Evolutionary conservation across 1,284 basidiomycete species (phyloP), one percentile per base, ranked within the genome.

Genomic region (Melampsora americana): DNA sequence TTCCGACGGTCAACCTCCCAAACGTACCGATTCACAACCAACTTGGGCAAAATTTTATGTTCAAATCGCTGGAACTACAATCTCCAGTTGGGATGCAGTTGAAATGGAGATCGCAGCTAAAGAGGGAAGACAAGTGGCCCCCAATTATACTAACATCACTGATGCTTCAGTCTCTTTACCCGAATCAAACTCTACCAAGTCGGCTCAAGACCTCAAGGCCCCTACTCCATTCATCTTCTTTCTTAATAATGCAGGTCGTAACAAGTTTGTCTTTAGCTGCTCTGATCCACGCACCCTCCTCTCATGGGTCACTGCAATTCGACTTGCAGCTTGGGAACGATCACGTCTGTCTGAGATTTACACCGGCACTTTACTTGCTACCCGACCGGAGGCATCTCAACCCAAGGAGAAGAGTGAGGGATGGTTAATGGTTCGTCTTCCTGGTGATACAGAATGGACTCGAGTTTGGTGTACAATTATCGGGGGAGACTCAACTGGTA

Each of bases 361-460:
- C 83, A 98, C 95, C 0, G 95, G 94, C 1, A 92, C 97, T 84
- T 85, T 98, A 62, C 88, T 72, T 14, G 60, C 59, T 16, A 59
- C 60, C n/a, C 60, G 70, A 14, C 60, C 60, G 12, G 39, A 65
- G n/a, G 42, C 70, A 11, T 16, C 77, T 79, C 2, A 66, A 30
- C 56, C 66, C 66, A 87, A 88, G 66, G 91, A 92, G 14, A 88
- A 87, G 78, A 88, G 94, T 85, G 95, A 98, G 83, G 95, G 95
- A 2, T 95, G 92, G 92, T 91, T 94, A 53, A 89, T 91, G 79
- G 88, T 95, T 32, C 89, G 96, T 60, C 87, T 97, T 67, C 92
- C 95, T 66, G 95, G 95, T 20, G 92, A 95, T 80, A 95, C 92
- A 0, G 93, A 97, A 80, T 99, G 95, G 95, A 93, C 93, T 80